Percentiles rank a stretch among this genome's conserved stretches.
Evolutionary conservation across 2,329 filamentous ascomycete genomes (phyloP).

Genomic region (Beauveria rudraprayagi): DNA sequence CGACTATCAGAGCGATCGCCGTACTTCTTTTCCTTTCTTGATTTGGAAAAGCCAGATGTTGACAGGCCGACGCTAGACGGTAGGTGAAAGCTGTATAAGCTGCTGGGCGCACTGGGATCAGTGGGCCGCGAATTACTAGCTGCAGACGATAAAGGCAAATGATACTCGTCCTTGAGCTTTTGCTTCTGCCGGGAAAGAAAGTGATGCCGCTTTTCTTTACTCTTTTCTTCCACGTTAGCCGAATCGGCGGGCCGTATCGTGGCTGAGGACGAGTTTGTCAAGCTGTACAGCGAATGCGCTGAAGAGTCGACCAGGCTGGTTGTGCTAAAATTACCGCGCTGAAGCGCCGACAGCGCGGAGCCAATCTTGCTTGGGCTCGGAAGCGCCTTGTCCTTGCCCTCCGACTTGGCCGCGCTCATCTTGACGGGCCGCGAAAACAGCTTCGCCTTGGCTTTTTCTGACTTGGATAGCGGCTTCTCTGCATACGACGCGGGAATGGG

Average conservation of each 20-base stretch:
- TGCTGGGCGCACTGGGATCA: slow-evolving; percentile 66
- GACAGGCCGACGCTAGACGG: slow-evolving; percentile 63
- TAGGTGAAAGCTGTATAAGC: slow-evolving; percentile 70
- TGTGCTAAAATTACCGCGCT: slow-evolving; percentile 61
- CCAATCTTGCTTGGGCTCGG: slow-evolving; percentile 67
- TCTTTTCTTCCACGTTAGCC: slow-evolving; percentile 39
- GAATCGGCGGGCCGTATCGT: slow-evolving; percentile 60
- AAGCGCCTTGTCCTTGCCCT: slow-evolving; percentile 56
- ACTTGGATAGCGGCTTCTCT: slow-evolving; percentile 49
- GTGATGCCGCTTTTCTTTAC: slow-evolving; percentile 65
- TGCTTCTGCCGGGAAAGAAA: slow-evolving; percentile 74
- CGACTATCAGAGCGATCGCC: slow-evolving; percentile 53
- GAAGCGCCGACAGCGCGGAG: slow-evolving; percentile 57
- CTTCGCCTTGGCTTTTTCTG: slow-evolving; percentile 72
- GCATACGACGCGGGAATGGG: slow-evolving; percentile 22
- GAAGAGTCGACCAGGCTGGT: slow-evolving; percentile 59
- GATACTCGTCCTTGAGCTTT: slow-evolving; percentile 67
- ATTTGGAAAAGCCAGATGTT: slow-evolving; percentile 65
- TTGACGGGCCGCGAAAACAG: slow-evolving; percentile 72
- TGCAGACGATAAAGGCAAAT: slow-evolving; percentile 65
- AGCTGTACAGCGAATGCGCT: slow-evolving; percentile 58
- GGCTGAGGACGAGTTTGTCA: slow-evolving; percentile 68
- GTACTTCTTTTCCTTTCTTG: slow-evolving; percentile 78
- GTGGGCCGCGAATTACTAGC: slow-evolving; percentile 69
- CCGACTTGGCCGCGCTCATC: slow-evolving; percentile 58